Evolutionary conservation across 768 basidiomycete genomes (phyloP).

Genomic region (Tylopilus balloui): DNA sequence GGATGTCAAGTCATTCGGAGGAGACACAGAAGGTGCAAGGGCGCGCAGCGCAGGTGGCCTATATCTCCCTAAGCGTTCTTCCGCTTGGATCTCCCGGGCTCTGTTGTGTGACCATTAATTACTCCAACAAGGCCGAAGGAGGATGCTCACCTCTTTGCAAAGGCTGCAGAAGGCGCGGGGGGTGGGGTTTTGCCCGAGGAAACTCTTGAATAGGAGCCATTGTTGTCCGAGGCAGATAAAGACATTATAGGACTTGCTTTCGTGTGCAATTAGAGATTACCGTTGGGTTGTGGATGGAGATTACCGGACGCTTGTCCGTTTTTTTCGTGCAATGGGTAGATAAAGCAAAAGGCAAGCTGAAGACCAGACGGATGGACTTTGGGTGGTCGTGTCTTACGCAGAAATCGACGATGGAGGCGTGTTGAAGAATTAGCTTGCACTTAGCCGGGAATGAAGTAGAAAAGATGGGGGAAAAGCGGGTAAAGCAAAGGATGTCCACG

Average conservation of each 20-base stretch:
- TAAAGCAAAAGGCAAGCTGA: slow-evolving; percentile 20
- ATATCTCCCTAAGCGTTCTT: slow-evolving; percentile 69
- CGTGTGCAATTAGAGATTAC: slow-evolving; percentile 79
- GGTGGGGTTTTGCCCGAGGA: slow-evolving; percentile 87
- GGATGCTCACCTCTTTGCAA: slow-evolving; percentile 68
- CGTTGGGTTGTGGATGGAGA: slow-evolving; percentile 34
- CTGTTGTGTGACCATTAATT: slow-evolving; percentile 37
- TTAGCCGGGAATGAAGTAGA: slow-evolving; percentile 26
- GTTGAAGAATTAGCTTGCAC: slow-evolving; percentile 31
- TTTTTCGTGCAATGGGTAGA: slow-evolving; percentile 31
- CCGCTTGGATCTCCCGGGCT: slow-evolving; percentile 80
- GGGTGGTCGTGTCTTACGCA: slow-evolving; percentile 27
- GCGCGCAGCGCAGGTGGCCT: slow-evolving; percentile 75
- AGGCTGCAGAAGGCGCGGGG: slow-evolving; percentile 86
- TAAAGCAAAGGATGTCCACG: slow-evolving; percentile 31
- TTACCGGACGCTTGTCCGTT: slow-evolving; percentile 32
- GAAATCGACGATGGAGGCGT: slow-evolving; percentile 22
- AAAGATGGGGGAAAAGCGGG: slow-evolving; percentile 13
- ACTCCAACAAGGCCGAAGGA: slow-evolving; percentile 13
- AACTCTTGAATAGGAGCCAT: slow-evolving; percentile 75
- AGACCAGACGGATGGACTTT: slow-evolving; percentile 17
- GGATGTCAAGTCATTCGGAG: slow-evolving; percentile 62
- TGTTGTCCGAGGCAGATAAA: slow-evolving; percentile 82
- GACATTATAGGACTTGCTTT: slow-evolving; percentile 74
- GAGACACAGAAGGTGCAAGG: slow-evolving; percentile 64